Evolutionary conservation across 2,329 filamentous ascomycete genomes (phyloP), one percentile per base, ranked within the genome.

Genomic region (Cordyceps fumosorosea): DNA sequence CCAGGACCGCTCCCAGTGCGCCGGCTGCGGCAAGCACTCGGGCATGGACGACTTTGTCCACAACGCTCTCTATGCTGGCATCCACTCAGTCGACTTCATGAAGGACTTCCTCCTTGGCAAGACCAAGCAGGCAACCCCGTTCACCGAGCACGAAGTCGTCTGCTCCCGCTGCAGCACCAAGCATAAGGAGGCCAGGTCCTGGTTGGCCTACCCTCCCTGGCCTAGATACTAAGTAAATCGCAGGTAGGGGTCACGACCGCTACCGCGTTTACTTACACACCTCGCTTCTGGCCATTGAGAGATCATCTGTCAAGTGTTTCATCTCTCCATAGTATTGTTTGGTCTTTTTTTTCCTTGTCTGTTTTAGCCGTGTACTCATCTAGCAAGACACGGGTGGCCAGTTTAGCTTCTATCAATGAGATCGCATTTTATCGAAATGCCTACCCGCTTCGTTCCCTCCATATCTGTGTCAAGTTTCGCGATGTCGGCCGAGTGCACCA

Each of bases 31-130:
- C 54, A 62, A 62, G 47, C 54, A 57, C 34, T 62, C 60, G 2
- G 60, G 60, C 45, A 12, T 62, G n/a, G 60, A 62, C 16, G 60
- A 62, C 29, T 52, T 62, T 26, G 60, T 57, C n/a, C 60, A 62
- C 54, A 62, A 62, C 16, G 60, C 60, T 11, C 54, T 62, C n/a
- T 62, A n/a, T n/a, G 53, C 45, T 5, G 60, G 60, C 54, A 53
- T 62, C 16, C 60, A 62, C 54, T 62, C 60, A 12, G 54, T 18
- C 12, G 53, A 62, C 3, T 62, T 62, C 20, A 62, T 62, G 54
- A 62, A 57, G 54, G 54, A 57, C 37, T 52, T 57, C 18, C 26
- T 62, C 10, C 18, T 29, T 0, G 48, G 47, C 14, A 47, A 44
- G 10, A 52, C 4, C 14, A 1, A 37, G 22, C 22, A 56, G 44